phyloP scores from a whole-genome alignment of 345 rosid genomes.

The Reutealis trisperma region DNA sequence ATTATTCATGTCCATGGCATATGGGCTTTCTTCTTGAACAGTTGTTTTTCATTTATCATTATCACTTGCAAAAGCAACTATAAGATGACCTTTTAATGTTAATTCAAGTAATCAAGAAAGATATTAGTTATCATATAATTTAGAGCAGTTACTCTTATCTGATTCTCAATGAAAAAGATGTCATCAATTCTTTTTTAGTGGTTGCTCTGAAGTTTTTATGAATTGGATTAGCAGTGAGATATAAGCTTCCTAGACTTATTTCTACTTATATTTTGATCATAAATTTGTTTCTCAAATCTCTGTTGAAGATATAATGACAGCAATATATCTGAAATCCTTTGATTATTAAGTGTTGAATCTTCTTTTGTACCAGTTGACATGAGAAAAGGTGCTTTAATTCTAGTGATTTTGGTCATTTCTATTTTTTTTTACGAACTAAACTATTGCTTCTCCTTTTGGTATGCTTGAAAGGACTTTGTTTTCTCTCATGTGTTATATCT shows the following conservation, averaged over 20 bases:
- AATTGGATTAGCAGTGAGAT: neutral
- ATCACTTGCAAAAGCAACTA: neutral
- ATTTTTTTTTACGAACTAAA: neutral
- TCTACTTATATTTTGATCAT: neutral
- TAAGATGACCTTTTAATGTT: neutral
- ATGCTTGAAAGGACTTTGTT: neutral
- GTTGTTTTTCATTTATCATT: neutral
- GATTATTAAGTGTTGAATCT: constrained; percentile 87
- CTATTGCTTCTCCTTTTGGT: neutral
- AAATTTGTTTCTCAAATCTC: constrained; percentile 41
- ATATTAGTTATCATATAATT: neutral
- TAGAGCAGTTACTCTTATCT: neutral
- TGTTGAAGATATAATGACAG: constrained; percentile 71
- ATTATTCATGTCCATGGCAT: neutral
- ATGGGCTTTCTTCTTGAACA: neutral
- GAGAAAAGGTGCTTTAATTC: constrained; percentile 48
- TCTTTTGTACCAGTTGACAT: constrained; percentile 69
- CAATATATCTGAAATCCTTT: constrained; percentile 81
- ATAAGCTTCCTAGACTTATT: neutral
- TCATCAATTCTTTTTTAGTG: neutral
- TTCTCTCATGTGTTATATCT: neutral
- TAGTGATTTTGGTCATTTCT: neutral
- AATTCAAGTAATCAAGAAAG: neutral
- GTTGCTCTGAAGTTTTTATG: neutral
- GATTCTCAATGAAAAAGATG: neutral